Evolutionary conservation across 371 early-diverging fungal genomes (phyloP).

Genomic region (Batrachochytrium dendrobatidis): DNA sequence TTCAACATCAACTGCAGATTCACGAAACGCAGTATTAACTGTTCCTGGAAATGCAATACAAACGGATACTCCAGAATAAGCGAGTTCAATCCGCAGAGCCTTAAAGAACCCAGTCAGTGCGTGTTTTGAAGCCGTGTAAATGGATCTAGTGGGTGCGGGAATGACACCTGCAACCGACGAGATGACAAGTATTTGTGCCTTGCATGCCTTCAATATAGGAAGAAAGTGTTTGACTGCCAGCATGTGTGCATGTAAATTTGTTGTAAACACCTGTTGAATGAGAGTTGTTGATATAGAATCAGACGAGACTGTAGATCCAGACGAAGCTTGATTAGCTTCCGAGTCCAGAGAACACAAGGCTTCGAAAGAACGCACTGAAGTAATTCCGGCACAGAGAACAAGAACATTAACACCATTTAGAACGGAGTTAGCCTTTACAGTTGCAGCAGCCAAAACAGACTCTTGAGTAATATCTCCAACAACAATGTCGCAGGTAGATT

Average conservation of each 20-base stretch:
- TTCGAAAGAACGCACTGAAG: slow-evolving; percentile 56
- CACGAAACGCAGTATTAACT: slow-evolving; percentile 64
- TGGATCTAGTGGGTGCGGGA: slow-evolving; percentile 71
- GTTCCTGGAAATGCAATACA: slow-evolving; percentile 70
- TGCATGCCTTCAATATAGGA: slow-evolving; percentile 44
- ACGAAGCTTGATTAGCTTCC: background rate
- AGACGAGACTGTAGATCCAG: slow-evolving; percentile 4
- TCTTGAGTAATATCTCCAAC: slow-evolving; percentile 20
- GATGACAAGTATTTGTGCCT: slow-evolving; percentile 54
- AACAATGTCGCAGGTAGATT: slow-evolving; percentile 14
- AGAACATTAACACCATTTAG: slow-evolving; percentile 51
- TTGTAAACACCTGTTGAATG: slow-evolving; percentile 43
- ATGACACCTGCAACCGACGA: slow-evolving; percentile 74
- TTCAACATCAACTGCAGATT: slow-evolving; percentile 56
- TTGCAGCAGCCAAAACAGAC: slow-evolving; percentile 8
- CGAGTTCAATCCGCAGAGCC: slow-evolving; percentile 71
- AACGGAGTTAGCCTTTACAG: background rate
- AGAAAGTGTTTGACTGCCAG: slow-evolving; percentile 51
- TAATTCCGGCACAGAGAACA: slow-evolving; percentile 60
- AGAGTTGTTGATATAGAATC: slow-evolving; percentile 19
- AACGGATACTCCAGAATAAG: slow-evolving; percentile 48
- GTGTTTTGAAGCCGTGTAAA: slow-evolving; percentile 77
- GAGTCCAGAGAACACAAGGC: slow-evolving; percentile 36
- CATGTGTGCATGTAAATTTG: slow-evolving; percentile 64
- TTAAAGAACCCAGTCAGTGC: slow-evolving; percentile 82